phyloP scores from a whole-genome alignment of 768 basidiomycete species.

The Phanerochaete sordida region DNA sequence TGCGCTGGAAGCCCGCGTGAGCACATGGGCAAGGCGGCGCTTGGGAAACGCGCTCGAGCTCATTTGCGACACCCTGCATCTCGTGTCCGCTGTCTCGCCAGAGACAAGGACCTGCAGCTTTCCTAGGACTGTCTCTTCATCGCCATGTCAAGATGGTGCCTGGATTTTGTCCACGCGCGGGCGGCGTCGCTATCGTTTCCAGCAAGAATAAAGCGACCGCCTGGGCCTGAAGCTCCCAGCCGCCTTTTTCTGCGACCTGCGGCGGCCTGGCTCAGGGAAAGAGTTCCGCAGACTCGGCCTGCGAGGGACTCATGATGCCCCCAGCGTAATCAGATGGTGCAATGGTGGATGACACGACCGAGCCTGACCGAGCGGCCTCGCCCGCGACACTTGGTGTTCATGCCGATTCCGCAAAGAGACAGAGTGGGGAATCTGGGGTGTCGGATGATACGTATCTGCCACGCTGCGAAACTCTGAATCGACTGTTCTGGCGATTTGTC shows the following conservation, averaged over 20 bases:
- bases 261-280: neutral
- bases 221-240: neutral
- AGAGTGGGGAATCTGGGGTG: conserved; percentile 7
- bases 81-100: neutral
- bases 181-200: neutral
- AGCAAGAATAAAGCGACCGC: neutral
- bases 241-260: too few relatives aligned
- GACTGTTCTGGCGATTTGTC: conserved; percentile 15
- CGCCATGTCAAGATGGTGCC: neutral
- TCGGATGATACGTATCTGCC: conserved; percentile 16
- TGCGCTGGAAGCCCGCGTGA: neutral
- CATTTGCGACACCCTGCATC: neutral
- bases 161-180: neutral
- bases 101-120: neutral
- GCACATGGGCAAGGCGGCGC: neutral
- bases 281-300: neutral
- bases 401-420: conserved; percentile 8
- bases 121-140: neutral
- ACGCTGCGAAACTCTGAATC: conserved; percentile 15
- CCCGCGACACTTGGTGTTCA: conserved; percentile 7
- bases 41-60: neutral
- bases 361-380: neutral
- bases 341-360: neutral
- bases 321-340: conserved; percentile 8
- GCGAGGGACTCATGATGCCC: neutral